Base-by-base conservation (phyloP, 805 yeast species). In the Kodamaea kaohsiungensis region DNA sequence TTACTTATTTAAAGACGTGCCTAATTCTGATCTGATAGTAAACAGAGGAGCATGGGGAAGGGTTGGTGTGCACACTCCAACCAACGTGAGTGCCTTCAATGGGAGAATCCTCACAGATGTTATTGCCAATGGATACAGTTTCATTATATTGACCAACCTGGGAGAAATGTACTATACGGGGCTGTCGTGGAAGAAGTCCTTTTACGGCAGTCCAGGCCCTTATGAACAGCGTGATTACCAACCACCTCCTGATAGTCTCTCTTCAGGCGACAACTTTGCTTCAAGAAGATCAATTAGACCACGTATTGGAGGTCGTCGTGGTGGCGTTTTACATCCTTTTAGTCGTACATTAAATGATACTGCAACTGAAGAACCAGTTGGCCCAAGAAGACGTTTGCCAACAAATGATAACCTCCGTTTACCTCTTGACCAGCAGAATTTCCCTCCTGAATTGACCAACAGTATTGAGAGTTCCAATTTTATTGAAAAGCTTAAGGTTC, bases 111-210 rank as follows among this genome's bases (percentile, higher is more conserved):
- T 81, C 1, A 62, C 77, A 0, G 86, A 82, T 58, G 70, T 87
- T 0, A 72, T 81, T 19, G 84, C 85, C 7, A 88, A 88, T 30
- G 93, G 93, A 1, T 87, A 77, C 61, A 79, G 85, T 3, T 83
- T 85, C 56, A 83, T 84, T 49, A 70, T 87, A 2, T 68, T 87
- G 37, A 79, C 87, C 0, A 73, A 75, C 27, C 66, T 75, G 0
- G 91, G 92, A 0, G 70, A 78, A 4, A 63, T 88, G 5, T 86
- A 75, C 65, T 75, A 75, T 33, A 81, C 87, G 4, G 90, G 88
- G 0, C 51, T 59, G 8, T 54, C 57, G 43, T 70, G 73, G 68
- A 62, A 61, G 47, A 52, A 55, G 18, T 39, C 58, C 3, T 49
- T 50, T 25, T 43, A 59, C 30, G 52, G 53, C 9, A 30, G 71